phyloP scores from a whole-genome alignment of 371 early-diverging fungal genomes.

The Rhizopus arrhizus region DNA sequence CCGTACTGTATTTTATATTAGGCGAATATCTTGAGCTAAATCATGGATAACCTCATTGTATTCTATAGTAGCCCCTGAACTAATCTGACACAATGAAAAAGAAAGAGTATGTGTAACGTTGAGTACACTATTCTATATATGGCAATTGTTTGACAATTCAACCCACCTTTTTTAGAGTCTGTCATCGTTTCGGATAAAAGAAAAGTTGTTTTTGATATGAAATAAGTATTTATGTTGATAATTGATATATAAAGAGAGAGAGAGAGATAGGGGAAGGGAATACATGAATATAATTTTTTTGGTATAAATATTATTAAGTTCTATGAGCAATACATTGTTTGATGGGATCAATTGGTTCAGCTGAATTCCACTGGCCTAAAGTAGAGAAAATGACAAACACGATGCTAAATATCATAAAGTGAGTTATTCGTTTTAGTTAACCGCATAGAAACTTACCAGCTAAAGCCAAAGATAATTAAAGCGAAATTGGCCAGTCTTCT shows the following conservation, averaged over 20 bases:
- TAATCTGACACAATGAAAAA: not conserved
- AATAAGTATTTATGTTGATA: no score
- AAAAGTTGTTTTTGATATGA: no score
- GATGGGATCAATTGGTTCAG: constrained; percentile 45
- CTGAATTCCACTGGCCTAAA: constrained; percentile 47
- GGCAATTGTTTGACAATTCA: no score
- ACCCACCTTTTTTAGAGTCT: no score
- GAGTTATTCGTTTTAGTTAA: not conserved
- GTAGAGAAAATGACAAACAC: constrained; percentile 37
- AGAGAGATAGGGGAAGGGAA: not conserved
- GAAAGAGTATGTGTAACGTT: not conserved
- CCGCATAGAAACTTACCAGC: constrained; percentile 47
- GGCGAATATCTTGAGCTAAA: no score
- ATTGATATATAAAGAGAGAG: not conserved
- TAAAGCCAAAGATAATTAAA: constrained; percentile 70
- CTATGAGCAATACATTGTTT: constrained; percentile 45
- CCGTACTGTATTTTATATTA: no score
- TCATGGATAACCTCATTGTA: no score
- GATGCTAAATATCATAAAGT: constrained; percentile 30
- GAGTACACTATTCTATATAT: no score
- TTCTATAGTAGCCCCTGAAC: no score
- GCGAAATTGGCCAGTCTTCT: constrained; percentile 51
- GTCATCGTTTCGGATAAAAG: no score
- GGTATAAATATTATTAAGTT: constrained; percentile 18
- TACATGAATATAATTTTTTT: not conserved